A percentile compares a stretch with the other conserved stretches of the same genome.
These are phyloP conservation scores for Pueraria montana DNA, from an alignment of 306 rosid species.

Conservation along the genomic window DNA sequence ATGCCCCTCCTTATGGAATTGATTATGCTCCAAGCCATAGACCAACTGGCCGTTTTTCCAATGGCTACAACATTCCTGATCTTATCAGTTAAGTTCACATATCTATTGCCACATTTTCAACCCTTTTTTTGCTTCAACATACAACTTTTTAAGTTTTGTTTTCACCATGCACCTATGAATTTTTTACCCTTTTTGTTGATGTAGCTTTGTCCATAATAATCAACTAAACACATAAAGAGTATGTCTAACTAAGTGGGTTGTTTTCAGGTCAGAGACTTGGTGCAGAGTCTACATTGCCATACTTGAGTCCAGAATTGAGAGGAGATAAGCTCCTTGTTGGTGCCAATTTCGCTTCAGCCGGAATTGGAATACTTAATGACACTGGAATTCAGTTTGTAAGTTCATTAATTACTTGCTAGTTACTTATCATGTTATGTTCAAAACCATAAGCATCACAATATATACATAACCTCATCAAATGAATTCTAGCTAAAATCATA, in stretches of 20 bases:
- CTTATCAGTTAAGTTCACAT: slow-evolving; percentile 61
- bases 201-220: background rate
- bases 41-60: slow-evolving; percentile 85
- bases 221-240: too few species aligned
- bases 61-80: slow-evolving; percentile 83
- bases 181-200: background rate
- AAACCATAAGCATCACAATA: too few species aligned
- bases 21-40: slow-evolving; percentile 69
- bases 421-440: background rate
- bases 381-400: too few species aligned
- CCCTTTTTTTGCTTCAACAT: slow-evolving; percentile 2
- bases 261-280: slow-evolving; percentile 54
- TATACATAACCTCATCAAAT: too few species aligned
- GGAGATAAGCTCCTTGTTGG: slow-evolving; percentile 73
- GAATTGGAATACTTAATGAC: slow-evolving; percentile 93
- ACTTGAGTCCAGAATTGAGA: slow-evolving; percentile 67
- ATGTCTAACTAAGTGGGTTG: too few species aligned
- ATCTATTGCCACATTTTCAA: background rate
- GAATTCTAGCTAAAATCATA: too few species aligned
- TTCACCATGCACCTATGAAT: background rate
- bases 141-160: background rate
- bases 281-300: slow-evolving; percentile 71
- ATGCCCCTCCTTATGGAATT: slow-evolving; percentile 76
- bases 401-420: too few species aligned
- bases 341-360: slow-evolving; percentile 94